A percentile compares a stretch with the other conserved stretches of the same genome.
phyloP scores from a whole-genome alignment of 768 basidiomycete genomes.

The Calvatia gigantea region DNA sequence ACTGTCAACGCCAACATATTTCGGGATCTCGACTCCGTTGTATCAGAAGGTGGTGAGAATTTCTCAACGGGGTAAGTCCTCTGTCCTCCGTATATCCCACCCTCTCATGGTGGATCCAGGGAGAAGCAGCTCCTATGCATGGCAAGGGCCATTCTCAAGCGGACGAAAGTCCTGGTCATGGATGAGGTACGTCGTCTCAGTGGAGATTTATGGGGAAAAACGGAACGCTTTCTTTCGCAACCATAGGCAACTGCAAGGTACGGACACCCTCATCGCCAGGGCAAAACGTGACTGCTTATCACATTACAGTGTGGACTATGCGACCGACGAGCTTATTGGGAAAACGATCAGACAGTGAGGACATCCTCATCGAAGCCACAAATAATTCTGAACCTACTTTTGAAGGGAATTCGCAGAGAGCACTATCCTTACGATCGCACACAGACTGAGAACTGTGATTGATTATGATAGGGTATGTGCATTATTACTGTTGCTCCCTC shows the following conservation, averaged over 20 bases:
- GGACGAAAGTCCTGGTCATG: conserved; percentile 78
- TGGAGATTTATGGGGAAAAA: neutral
- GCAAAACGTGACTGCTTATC: conserved; percentile 3
- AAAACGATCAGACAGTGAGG: conserved; percentile 78
- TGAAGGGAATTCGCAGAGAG: conserved; percentile 73
- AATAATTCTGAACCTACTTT: neutral
- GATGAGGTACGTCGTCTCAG: conserved; percentile 57
- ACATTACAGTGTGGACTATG: conserved; percentile 67
- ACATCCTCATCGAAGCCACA: neutral
- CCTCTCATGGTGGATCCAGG: conserved; percentile 4
- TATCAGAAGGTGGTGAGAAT: conserved; percentile 86
- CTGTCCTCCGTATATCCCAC: neutral
- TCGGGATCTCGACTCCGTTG: conserved; percentile 67
- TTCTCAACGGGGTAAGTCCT: conserved; percentile 72
- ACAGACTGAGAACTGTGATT: conserved; percentile 74
- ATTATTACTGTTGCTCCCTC: conserved; percentile 2
- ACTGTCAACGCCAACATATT: conserved; percentile 72
- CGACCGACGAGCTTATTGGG: conserved; percentile 83
- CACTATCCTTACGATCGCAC: conserved; percentile 85
- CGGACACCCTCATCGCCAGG: conserved; percentile 14
- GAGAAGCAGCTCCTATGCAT: conserved; percentile 59
- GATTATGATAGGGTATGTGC: conserved; percentile 73
- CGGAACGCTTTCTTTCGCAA: conserved; percentile 11
- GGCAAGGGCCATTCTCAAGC: conserved; percentile 81
- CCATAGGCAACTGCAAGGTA: conserved; percentile 66